A percentile compares a stretch with the other conserved stretches of the same genome.
Evolutionary conservation across 768 basidiomycete species (phyloP).

Genomic region (Mycena leptocephala): DNA sequence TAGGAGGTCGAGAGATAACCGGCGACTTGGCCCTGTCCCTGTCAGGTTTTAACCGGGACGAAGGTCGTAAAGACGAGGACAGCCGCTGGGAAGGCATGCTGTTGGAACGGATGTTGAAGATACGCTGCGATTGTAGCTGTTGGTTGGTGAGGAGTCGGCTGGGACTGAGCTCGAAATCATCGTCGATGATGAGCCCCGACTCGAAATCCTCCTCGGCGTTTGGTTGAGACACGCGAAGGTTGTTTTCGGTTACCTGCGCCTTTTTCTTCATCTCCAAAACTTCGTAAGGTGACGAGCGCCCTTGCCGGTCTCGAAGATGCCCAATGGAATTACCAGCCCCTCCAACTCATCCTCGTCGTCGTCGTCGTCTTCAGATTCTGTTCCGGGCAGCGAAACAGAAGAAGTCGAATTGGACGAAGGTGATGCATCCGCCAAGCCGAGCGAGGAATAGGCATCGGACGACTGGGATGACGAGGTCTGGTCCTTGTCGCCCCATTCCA

Average conservation of each 20-base stretch:
- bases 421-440: conserved; percentile 82
- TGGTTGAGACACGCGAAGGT: conserved; percentile 67
- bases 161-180: conserved; percentile 87
- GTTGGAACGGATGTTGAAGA: conserved; percentile 67
- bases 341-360: conserved; percentile 85
- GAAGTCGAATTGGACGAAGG: conserved; percentile 82
- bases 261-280: conserved; percentile 71
- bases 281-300: conserved; percentile 67
- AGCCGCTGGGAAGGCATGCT: conserved; percentile 69
- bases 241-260: conserved; percentile 58
- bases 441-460: conserved; percentile 88
- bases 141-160: conserved; percentile 76
- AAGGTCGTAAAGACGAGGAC: conserved; percentile 69
- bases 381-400: conserved; percentile 79
- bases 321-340: conserved; percentile 84
- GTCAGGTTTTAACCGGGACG: conserved; percentile 73
- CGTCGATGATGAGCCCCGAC: conserved; percentile 86
- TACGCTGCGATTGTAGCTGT: conserved; percentile 58
- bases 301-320: conserved; percentile 82
- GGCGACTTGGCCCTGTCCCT: conserved; percentile 85
- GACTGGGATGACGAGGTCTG: conserved; percentile 88
- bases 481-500: conserved; percentile 91
- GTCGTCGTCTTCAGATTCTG: conserved; percentile 75
- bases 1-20: conserved; percentile 69
- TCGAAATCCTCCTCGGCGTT: conserved; percentile 92